These are phyloP conservation scores for Penicillium sumatraense DNA, from an alignment of 2,329 filamentous ascomycete genomes.

Conservation along the genomic window DNA sequence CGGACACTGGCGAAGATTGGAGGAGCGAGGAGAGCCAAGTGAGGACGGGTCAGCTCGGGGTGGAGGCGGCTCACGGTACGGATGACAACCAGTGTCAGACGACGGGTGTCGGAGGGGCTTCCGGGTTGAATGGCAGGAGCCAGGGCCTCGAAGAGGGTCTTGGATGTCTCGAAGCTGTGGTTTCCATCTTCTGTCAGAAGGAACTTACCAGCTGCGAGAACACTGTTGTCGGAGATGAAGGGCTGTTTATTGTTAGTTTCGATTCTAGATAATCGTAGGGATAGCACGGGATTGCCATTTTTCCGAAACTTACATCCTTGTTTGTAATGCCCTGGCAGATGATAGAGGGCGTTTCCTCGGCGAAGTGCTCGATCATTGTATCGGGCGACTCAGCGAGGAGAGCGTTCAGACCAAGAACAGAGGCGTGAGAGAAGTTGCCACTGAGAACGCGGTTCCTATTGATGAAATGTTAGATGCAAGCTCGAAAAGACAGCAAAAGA, in stretches of 20 bases:
- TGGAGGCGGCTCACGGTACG: conserved; percentile 82
- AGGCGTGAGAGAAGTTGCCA: conserved; percentile 74
- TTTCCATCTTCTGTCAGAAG: conserved; percentile 68
- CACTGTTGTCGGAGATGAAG: conserved; percentile 86
- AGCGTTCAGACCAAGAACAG: conserved; percentile 85
- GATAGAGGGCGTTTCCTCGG: conserved; percentile 74
- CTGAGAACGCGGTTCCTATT: conserved; percentile 78
- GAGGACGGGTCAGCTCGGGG: conserved; percentile 79
- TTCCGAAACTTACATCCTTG: conserved; percentile 72
- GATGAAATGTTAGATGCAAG: conserved; percentile 38
- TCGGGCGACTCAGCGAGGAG: conserved; percentile 80
- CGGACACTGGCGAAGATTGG: conserved; percentile 88
- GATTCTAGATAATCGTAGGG: neutral
- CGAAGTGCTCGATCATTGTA: conserved; percentile 69
- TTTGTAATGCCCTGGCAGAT: conserved; percentile 79
- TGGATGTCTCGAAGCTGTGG: conserved; percentile 72
- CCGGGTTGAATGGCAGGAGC: conserved; percentile 77
- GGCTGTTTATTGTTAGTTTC: conserved; percentile 54
- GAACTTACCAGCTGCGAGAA: conserved; percentile 90
- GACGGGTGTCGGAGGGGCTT: conserved; percentile 78
- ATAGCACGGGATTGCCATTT: neutral
- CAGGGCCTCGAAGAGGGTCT: conserved; percentile 78
- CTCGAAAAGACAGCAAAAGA: neutral
- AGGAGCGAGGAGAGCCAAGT: conserved; percentile 77
- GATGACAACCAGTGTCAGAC: conserved; percentile 82